A percentile compares a stretch with the other conserved stretches of the same genome.
These are phyloP conservation scores for Penicillium chermesinum DNA, from an alignment of 495 filamentous ascomycete genomes.

Conservation along the genomic window DNA sequence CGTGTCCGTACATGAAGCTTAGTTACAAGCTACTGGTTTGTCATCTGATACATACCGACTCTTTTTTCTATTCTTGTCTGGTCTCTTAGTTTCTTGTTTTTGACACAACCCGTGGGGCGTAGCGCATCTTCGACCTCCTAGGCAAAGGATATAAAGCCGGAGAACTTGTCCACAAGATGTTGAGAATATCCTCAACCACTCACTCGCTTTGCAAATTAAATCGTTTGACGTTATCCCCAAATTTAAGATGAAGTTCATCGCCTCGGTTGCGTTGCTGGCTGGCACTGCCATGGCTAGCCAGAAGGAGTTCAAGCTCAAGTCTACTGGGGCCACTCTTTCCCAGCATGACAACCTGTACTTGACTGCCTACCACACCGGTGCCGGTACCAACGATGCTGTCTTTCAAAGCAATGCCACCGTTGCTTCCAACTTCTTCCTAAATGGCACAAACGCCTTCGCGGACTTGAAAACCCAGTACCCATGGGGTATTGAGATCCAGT, in stretches of 20 bases:
- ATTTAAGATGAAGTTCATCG: slow-evolving; percentile 32
- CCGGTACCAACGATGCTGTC: slow-evolving; percentile 42
- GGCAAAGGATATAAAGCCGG: no score
- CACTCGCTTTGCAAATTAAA: not conserved
- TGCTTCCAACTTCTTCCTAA: slow-evolving; percentile 35
- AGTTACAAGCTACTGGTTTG: no score
- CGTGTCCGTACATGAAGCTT: no score
- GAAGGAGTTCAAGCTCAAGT: slow-evolving; percentile 41
- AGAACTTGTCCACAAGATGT: no score
- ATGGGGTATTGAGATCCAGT: slow-evolving; percentile 33
- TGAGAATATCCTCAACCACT: not conserved
- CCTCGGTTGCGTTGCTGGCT: slow-evolving; percentile 25
- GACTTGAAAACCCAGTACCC: slow-evolving; percentile 16
- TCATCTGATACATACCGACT: no score
- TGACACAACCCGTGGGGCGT: no score
- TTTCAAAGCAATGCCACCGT: slow-evolving; percentile 22
- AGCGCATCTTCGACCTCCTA: no score
- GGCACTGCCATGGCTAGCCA: slow-evolving; percentile 22
- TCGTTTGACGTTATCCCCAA: not conserved
- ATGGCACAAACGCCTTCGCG: slow-evolving; percentile 28
- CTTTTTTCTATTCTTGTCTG: no score
- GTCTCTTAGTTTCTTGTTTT: no score
- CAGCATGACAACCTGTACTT: slow-evolving; percentile 42
- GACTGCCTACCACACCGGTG: slow-evolving; percentile 46
- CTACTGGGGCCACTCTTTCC: slow-evolving; percentile 24